Conservation (phyloP, 257 asterid genomes). For the Penstemon barbatus region DNA sequence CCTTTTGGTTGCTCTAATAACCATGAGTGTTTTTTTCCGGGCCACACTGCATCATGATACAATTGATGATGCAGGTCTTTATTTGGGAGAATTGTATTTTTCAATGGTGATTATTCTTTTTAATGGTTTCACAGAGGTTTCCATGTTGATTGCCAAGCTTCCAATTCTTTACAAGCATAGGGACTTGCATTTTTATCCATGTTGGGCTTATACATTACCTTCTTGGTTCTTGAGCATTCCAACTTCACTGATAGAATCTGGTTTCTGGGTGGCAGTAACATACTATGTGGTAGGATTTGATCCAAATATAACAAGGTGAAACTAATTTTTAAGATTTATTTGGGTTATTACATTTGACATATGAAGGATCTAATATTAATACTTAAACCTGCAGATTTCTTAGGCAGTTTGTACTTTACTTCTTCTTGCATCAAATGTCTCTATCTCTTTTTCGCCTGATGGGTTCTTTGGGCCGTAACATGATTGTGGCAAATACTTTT, state of each 20-base stretch:
- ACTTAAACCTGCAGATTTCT: slow-evolving; percentile 59
- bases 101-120: slow-evolving; percentile 89
- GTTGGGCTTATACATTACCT: slow-evolving; percentile 94
- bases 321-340: slow-evolving; percentile 18
- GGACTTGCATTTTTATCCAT: slow-evolving; percentile 85
- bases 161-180: slow-evolving; percentile 93
- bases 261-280: slow-evolving; percentile 89
- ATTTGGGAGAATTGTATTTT: slow-evolving; percentile 79
- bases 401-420: slow-evolving; percentile 70
- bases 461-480: slow-evolving; percentile 90
- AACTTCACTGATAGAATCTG: slow-evolving; percentile 78
- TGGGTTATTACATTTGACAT: slow-evolving; percentile 16
- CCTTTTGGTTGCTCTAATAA: slow-evolving; percentile 76
- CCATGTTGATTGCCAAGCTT: slow-evolving; percentile 91
- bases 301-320: slow-evolving; percentile 81
- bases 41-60: slow-evolving; percentile 78
- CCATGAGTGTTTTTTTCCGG: slow-evolving; percentile 96
- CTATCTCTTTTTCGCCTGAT: slow-evolving; percentile 82
- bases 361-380: slow-evolving; percentile 26
- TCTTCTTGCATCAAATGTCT: slow-evolving; percentile 94
- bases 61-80: slow-evolving; percentile 85
- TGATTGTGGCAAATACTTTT: slow-evolving; percentile 97
- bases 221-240: slow-evolving; percentile 91
- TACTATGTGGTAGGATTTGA: slow-evolving; percentile 89
- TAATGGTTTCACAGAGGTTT: slow-evolving; percentile 94